Evolutionary conservation across 1,139 yeast genomes (phyloP).

Genomic region (Yamadazyma triangularis): DNA sequence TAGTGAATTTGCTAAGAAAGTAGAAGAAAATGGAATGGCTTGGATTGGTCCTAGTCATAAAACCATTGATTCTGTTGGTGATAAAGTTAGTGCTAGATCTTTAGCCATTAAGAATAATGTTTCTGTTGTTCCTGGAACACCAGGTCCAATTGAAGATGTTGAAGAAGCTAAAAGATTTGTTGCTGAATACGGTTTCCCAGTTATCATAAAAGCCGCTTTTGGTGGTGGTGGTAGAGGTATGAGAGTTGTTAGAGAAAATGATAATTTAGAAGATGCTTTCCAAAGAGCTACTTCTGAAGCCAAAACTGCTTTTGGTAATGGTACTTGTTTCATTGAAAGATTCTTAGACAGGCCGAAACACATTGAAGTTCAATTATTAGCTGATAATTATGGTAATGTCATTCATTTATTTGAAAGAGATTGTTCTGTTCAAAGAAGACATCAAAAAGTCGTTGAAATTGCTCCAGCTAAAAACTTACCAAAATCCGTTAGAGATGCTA

Average conservation of each 20-base stretch:
- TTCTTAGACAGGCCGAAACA: conserved; percentile 95
- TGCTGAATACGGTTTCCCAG: conserved; percentile 84
- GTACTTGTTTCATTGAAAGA: conserved; percentile 96
- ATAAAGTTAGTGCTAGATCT: conserved; percentile 90
- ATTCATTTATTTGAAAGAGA: conserved; percentile 96
- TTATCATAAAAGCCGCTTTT: conserved; percentile 96
- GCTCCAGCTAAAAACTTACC: conserved; percentile 98
- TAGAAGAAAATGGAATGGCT: conserved; percentile 83
- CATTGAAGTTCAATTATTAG: conserved; percentile 94
- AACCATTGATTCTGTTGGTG: conserved; percentile 96
- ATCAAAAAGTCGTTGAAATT: conserved; percentile 97
- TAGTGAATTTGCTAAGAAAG: conserved; percentile 90
- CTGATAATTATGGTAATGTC: conserved; percentile 91
- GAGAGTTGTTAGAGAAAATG: conserved; percentile 98
- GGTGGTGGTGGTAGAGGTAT: conserved; percentile 99
- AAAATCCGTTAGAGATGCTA: conserved; percentile 76
- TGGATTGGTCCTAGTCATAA: conserved; percentile 94
- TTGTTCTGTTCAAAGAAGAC: conserved; percentile 98
- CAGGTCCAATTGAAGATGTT: conserved; percentile 85
- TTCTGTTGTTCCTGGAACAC: conserved; percentile 97
- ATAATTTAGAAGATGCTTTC: conserved; percentile 87
- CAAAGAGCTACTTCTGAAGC: conserved; percentile 94
- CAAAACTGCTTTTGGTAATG: conserved; percentile 90
- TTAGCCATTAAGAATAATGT: conserved; percentile 80
- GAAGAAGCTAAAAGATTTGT: conserved; percentile 80